A percentile compares a stretch with the other conserved stretches of the same genome.
phyloP scores from a whole-genome alignment of 1,139 yeast species.

The Protomyces arabidopsidicola region DNA sequence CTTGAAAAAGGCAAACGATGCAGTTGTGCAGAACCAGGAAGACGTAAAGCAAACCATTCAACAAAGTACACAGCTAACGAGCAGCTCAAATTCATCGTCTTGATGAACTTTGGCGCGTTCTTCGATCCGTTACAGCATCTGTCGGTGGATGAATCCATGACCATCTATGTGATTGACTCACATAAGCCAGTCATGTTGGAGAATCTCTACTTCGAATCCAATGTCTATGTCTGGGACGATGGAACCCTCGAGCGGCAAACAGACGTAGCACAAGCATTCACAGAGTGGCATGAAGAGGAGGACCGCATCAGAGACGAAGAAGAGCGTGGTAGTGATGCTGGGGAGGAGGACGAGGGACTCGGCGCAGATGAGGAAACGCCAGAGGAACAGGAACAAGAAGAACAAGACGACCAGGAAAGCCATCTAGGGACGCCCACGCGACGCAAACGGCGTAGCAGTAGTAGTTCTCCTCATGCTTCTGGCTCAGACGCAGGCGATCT shows the following conservation, averaged over 20 bases:
- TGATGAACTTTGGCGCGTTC: conserved; percentile 95
- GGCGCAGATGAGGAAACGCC: conserved; percentile 15
- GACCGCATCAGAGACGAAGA: background rate
- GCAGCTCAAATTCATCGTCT: conserved; percentile 61
- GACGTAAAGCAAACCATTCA: conserved; percentile 14
- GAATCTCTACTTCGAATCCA: conserved; percentile 79
- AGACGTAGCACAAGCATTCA: conserved; percentile 32
- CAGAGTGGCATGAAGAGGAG: conserved; percentile 20
- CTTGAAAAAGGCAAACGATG: conserved; percentile 56
- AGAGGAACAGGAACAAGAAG: conserved; percentile 38
- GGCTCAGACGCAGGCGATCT: conserved; percentile 26
- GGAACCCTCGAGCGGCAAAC: conserved; percentile 63
- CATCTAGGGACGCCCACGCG: background rate
- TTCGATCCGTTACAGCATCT: conserved; percentile 77
- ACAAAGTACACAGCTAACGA: background rate
- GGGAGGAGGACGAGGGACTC: conserved; percentile 29
- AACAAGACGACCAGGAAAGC: conserved; percentile 32
- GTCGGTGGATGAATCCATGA: conserved; percentile 45
- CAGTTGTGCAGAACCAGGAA: conserved; percentile 58
- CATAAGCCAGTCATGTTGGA: conserved; percentile 96
- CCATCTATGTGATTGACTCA: conserved; percentile 79
- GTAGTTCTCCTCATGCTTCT: background rate
- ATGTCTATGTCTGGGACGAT: conserved; percentile 81
- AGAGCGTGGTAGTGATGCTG: background rate
- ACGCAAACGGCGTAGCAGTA: background rate